Percentiles rank a stretch among this genome's conserved stretches.
phyloP scores from a whole-genome alignment of 331 rosid genomes.

The Telfairia occidentalis region DNA sequence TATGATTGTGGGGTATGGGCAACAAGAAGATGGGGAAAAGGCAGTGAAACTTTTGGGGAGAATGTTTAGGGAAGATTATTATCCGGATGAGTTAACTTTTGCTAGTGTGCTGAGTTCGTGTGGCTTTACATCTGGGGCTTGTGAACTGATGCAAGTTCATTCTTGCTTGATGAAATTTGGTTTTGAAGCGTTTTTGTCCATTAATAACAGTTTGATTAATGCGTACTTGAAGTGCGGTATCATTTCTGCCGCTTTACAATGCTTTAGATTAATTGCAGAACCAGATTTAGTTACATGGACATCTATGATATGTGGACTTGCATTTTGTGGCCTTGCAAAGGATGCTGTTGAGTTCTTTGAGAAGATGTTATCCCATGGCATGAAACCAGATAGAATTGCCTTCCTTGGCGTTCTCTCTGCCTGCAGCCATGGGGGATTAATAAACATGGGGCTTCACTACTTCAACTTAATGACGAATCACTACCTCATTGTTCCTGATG shows the following conservation, averaged over 20 bases:
- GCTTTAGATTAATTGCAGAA: conserved; percentile 33
- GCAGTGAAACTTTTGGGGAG: conserved; percentile 41
- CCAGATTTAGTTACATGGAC: conserved; percentile 69
- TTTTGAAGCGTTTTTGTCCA: conserved; percentile 37
- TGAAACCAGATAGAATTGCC: conserved; percentile 40
- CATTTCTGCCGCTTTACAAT: conserved; percentile 32
- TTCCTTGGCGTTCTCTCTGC: conserved; percentile 70
- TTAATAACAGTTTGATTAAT: conserved; percentile 40
- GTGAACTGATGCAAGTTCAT: conserved; percentile 41
- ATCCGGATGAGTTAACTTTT: conserved; percentile 52
- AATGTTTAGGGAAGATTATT: conserved; percentile 38
- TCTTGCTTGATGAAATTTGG: conserved; percentile 39
- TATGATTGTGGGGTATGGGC: conserved; percentile 55
- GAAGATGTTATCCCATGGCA: conserved; percentile 43
- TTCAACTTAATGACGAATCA: conserved; percentile 39
- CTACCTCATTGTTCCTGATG: conserved; percentile 39
- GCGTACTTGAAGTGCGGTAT: conserved; percentile 74
- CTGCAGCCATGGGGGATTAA: conserved; percentile 56
- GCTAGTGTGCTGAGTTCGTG: conserved; percentile 54
- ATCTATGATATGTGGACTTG: conserved; percentile 52
- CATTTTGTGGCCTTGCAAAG: conserved; percentile 57
- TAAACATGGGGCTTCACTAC: conserved; percentile 44
- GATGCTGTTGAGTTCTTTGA: conserved; percentile 46
- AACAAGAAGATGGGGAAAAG: conserved; percentile 34
- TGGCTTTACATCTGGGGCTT: conserved; percentile 32